Evolutionary conservation across 1,284 basidiomycete species (phyloP), one percentile per base, ranked within the genome.

Genomic region (Crepidotus sp.): DNA sequence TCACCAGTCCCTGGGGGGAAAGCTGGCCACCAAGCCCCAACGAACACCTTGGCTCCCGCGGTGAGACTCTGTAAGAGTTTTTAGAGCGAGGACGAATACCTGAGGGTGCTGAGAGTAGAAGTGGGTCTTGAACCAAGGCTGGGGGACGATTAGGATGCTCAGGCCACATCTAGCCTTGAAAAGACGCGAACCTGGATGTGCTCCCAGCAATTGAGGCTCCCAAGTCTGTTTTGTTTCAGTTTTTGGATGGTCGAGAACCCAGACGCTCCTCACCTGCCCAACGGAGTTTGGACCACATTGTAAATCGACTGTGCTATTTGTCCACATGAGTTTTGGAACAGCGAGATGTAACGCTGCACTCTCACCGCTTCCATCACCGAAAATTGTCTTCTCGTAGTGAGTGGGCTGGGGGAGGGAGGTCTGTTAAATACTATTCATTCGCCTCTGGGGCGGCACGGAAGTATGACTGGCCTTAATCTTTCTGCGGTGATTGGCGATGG

Each of bases 181-280:
- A 36, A 1, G 14, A 30, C 21, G 6, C 22, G 25, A 17, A 54
- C 56, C 49, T 59, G 59, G 29, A 61, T 59, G 34, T 61, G 56
- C 42, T 61, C 59, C 58, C 59, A 62, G 51, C 60, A 63, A 36
- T 59, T 60, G 26, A 63, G 48, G 21, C 51, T 54, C 3, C 61
- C 61, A 9, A 63, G 47, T 41, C 49, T 49, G 21, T 11, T 39
- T n/a, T 21, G 14, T 4, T 21, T 36, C 13, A 19, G 11, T n/a
- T 43, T 24, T 2, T 17, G 18, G 24, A 17, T 24, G 3, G 8
- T 3, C 4, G 13, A 30, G 11, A 24, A 26, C 3, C 5, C 4
- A 6, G n/a, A 2, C 3, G 19, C 35, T 4, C 21, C 35, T 38
- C 18, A 36, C 36, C 58, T 49, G 14, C 60, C 61, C 26, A 55